Evolutionary conservation across 148 eudicot species (phyloP), one percentile per base, ranked within the genome.

Genomic region (Tetragonia tetragonoides): DNA sequence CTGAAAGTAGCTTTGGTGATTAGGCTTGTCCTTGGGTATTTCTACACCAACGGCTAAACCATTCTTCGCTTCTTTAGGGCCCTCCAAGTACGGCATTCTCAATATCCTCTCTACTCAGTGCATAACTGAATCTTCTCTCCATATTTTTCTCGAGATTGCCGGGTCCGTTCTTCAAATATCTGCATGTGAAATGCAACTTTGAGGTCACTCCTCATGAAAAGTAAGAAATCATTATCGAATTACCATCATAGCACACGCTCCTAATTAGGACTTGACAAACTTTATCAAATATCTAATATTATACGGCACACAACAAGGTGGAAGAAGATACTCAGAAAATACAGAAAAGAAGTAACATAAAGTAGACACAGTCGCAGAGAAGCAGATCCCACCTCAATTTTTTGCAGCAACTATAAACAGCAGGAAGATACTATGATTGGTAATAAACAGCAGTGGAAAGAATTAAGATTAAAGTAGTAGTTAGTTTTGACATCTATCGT

Each of bases 51-150:
- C 9, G 46, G 41, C 21, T 62, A 76, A 8, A 44, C 21, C 38
- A 66, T 6, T 34, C 12, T 40, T 66, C 5, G 7, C 67, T 23
- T 40, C 41, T 78, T 88, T 80, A 95, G 17, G 99, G 99, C 21
- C 99, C 99, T 84, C 99, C 99, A 66, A 95, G 96, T 62, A 93
- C 93, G 66, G 99, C 99, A 83, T 95, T 95, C 81, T 95, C 99
- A 37, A 95, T 93, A 80, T 95, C 99, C 79, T 92, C 97, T 86
- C 99, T 87, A 75, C 99, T 89, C 71, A 95, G 81, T 15, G 97
- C 99, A 81, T 95, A 95, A 73, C 97, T 95, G 86, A 95, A 95
- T 88, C 99, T 82, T 76, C 99, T 91, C 75, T 95, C 99, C 66
- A 95, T 84, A 83, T 95, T 96, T 80, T 95, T 95, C 64, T 95